Base-by-base conservation (phyloP, 257 asterid species). In the Nicotiana paniculata region DNA sequence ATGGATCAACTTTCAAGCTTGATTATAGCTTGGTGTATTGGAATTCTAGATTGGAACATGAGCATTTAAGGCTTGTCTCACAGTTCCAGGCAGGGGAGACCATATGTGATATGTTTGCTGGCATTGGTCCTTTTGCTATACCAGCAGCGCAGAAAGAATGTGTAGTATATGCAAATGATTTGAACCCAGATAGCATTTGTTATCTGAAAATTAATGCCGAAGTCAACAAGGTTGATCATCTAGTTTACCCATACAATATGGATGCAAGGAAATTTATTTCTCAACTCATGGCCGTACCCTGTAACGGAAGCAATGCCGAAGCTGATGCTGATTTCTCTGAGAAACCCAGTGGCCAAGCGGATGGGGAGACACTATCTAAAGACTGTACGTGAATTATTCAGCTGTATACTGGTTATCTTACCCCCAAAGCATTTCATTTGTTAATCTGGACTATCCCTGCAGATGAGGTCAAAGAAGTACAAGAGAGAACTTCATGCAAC, bases 81-180 rank as follows among this genome's bases (percentile, higher is more conserved):
- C 82, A 89, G 84, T 95, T 95, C 89, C 88, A 75, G 88, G 80
- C 90, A 4, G 97, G 97, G 80, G 95, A 95, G 84, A 83, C 87
- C 54, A 81, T 95, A 67, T 95, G 97, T 76, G 99, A 95, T 82
- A 93, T 95, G 98, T 95, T 95, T 93, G 88, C 99, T 10, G 99
- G 97, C 77, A 90, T 93, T 83, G 99, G 99, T 82, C 99, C 99
- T 39, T 95, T 95, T 82, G 95, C 90, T 82, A 92, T 96, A 88
- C 98, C 99, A 61, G 99, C 99, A 18, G 97, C 98, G 67, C 98
- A 92, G 82, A 96, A 91, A 85, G 99, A 98, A 78, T 96, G 99
- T 86, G 83, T 83, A 26, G 99, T 96, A 33, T 93, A 87, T 81
- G 99, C 99, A 58, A 96, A 96, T 75, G 99, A 96, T 88, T 84